These are phyloP conservation scores for Nigrospora osmanthi DNA, from an alignment of 2,329 filamentous ascomycete genomes.

Conservation along the genomic window DNA sequence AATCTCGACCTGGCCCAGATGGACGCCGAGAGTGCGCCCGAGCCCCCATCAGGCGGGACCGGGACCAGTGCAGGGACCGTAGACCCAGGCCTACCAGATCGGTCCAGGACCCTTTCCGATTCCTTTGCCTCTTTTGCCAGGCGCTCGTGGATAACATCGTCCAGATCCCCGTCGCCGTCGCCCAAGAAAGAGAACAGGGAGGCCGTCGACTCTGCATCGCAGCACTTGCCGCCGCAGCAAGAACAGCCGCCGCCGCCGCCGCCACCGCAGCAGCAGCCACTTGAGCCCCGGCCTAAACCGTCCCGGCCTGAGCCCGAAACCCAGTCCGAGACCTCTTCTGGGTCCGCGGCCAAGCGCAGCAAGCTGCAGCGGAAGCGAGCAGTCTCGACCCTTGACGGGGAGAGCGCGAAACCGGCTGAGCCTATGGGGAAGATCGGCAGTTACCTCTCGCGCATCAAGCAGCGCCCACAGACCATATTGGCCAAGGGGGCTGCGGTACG, in stretches of 20 bases:
- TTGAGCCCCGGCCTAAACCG: no score
- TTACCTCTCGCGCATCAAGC: conserved; percentile 45
- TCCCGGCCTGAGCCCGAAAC: conserved; percentile 4
- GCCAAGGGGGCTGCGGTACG: conserved; percentile 23
- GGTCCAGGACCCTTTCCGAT: conserved; percentile 30
- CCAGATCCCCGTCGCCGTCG: conserved; percentile 38
- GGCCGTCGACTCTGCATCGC: conserved; percentile 13
- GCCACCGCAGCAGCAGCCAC: no score
- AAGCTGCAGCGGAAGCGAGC: conserved; percentile 22
- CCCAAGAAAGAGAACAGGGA: conserved; percentile 20
- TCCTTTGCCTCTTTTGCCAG: conserved; percentile 43
- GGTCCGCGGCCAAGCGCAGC: conserved; percentile 20
- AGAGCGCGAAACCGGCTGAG: conserved; percentile 23
- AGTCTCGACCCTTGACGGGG: conserved; percentile 17
- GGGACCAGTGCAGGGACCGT: conserved; percentile 9
- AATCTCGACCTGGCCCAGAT: conserved; percentile 25
- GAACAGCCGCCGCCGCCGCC: no score
- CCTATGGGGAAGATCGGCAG: conserved; percentile 21
- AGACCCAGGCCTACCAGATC: conserved; percentile 22
- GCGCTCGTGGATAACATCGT: conserved; percentile 42
- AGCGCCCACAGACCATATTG: conserved; percentile 33
- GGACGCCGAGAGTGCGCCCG: conserved; percentile 15
- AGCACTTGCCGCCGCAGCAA: not conserved
- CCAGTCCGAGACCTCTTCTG: conserved; percentile 15
- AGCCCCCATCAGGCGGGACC: conserved; percentile 3